Percentiles rank a stretch among this genome's conserved stretches.
phyloP scores from a whole-genome alignment of 176 grass and related monocot species.

The Sorghum bicolor region DNA sequence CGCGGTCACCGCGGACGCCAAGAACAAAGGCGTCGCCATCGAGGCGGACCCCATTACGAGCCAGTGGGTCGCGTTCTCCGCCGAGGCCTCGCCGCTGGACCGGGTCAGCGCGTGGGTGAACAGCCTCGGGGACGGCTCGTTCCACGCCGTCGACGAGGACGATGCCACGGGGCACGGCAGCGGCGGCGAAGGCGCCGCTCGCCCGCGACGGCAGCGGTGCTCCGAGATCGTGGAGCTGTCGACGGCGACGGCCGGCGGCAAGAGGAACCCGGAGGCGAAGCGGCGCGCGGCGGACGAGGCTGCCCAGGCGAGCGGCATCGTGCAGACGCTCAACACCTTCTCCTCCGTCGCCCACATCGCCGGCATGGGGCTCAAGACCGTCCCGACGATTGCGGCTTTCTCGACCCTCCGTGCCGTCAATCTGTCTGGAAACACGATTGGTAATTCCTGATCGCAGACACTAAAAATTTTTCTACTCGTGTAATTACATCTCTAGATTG shows the following conservation, averaged over 20 bases:
- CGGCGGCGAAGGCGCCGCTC: not conserved
- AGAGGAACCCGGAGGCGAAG: constrained; percentile 16
- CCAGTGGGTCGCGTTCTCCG: constrained; percentile 75
- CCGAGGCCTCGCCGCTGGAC: constrained; percentile 52
- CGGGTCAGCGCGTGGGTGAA: constrained; percentile 91
- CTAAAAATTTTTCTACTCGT: not conserved
- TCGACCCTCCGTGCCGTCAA: constrained; percentile 71
- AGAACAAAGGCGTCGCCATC: constrained; percentile 32
- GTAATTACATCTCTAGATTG: not conserved
- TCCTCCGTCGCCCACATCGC: constrained; percentile 69
- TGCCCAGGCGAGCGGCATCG: constrained; percentile 53
- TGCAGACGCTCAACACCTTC: constrained; percentile 55
- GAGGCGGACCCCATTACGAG: constrained; percentile 37
- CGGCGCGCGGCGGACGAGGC: constrained; percentile 34
- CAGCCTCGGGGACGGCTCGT: constrained; percentile 45
- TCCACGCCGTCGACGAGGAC: constrained; percentile 8
- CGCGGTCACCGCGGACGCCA: constrained; percentile 29
- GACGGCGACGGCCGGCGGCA: constrained; percentile 13
- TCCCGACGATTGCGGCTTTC: constrained; percentile 71
- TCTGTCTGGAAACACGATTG: constrained; percentile 87
- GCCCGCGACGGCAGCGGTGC: not conserved
- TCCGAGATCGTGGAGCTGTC: constrained; percentile 54
- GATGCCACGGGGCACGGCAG: constrained; percentile 1
- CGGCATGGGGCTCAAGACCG: constrained; percentile 68
- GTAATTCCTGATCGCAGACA: constrained; percentile 22